Evolutionary conservation across 2,329 filamentous ascomycete genomes (phyloP).

Genomic region (Aschersonia sp.): DNA sequence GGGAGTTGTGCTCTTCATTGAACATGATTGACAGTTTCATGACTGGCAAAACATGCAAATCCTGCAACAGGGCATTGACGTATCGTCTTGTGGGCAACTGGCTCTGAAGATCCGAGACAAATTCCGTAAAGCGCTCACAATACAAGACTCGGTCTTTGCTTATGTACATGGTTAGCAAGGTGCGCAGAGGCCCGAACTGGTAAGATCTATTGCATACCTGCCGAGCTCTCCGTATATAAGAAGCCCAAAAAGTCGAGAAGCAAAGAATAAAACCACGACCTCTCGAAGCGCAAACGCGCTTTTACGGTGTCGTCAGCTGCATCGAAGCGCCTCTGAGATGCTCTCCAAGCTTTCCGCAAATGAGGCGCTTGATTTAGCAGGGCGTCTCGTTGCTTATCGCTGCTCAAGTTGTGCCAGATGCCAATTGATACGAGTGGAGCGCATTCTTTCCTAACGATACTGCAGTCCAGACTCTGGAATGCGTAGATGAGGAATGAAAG

Average conservation of each 20-base stretch:
- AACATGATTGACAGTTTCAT: constrained; percentile 69
- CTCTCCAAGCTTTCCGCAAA: constrained; percentile 81
- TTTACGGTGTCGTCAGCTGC: constrained; percentile 68
- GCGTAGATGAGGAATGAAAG: constrained; percentile 79
- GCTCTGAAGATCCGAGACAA: constrained; percentile 79
- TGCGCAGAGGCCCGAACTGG: not conserved
- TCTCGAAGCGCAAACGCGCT: constrained; percentile 72
- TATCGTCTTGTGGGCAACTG: constrained; percentile 90
- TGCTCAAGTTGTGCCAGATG: constrained; percentile 87
- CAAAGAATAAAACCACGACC: constrained; percentile 83
- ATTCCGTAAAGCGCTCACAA: constrained; percentile 85
- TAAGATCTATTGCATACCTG: constrained; percentile 17
- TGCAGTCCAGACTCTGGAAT: constrained; percentile 85
- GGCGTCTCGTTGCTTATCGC: constrained; percentile 56
- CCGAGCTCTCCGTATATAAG: constrained; percentile 43
- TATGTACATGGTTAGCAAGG: not conserved
- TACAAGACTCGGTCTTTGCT: constrained; percentile 29
- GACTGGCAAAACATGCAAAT: constrained; percentile 68
- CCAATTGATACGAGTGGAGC: constrained; percentile 88
- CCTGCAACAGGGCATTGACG: constrained; percentile 74
- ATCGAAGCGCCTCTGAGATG: constrained; percentile 73
- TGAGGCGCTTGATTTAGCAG: constrained; percentile 60
- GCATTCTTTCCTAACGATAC: constrained; percentile 86
- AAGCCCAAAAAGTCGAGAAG: constrained; percentile 68
- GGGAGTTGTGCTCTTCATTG: constrained; percentile 54